Evolutionary conservation across 2,329 filamentous ascomycete genomes (phyloP).

Genomic region (Epichloe sibirici): DNA sequence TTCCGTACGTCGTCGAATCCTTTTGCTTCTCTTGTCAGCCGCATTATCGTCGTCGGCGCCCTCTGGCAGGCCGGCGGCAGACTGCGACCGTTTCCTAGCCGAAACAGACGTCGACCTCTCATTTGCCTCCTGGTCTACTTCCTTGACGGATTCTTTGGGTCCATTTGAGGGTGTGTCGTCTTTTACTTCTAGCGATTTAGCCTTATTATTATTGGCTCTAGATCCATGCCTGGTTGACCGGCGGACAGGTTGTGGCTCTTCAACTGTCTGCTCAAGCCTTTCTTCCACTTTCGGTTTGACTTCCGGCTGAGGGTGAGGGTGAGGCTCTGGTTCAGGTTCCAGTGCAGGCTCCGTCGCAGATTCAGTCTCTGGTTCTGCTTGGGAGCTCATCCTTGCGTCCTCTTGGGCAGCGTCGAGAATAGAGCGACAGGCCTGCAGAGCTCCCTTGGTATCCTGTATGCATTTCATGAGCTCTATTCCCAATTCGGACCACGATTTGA

Average conservation of each 20-base stretch:
- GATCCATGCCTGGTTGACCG: slow-evolving; percentile 6
- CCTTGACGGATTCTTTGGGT: slow-evolving; percentile 15
- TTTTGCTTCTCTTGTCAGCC: slow-evolving; percentile 51
- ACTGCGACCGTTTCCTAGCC: slow-evolving; percentile 50
- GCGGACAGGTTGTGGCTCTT: slow-evolving; percentile 4
- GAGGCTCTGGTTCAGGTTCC: background rate
- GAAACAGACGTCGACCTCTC: slow-evolving; percentile 26
- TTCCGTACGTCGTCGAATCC: slow-evolving; percentile 39
- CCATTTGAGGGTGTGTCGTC: slow-evolving; percentile 13
- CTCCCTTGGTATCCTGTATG: slow-evolving; percentile 15
- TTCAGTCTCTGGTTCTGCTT: slow-evolving; percentile 3
- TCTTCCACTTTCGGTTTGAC: background rate
- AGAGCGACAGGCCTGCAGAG: slow-evolving; percentile 18
- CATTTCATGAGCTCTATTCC: slow-evolving; percentile 22
- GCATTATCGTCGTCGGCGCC: slow-evolving; percentile 42
- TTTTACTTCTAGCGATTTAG: slow-evolving; percentile 8
- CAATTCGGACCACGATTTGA: slow-evolving; percentile 22
- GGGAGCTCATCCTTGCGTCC: slow-evolving; percentile 7
- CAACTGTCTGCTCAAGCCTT: slow-evolving; percentile 1
- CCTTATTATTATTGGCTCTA: background rate
- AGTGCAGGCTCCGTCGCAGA: background rate
- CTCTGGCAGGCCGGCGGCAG: slow-evolving; percentile 45
- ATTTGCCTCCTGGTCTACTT: slow-evolving; percentile 19
- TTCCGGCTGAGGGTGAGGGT: background rate
- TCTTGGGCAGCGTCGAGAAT: slow-evolving; percentile 13